Percentiles rank a stretch among this genome's conserved stretches.
Conservation (phyloP, 1,139 yeast genomes). For the Yamadazyma dendronema region DNA sequence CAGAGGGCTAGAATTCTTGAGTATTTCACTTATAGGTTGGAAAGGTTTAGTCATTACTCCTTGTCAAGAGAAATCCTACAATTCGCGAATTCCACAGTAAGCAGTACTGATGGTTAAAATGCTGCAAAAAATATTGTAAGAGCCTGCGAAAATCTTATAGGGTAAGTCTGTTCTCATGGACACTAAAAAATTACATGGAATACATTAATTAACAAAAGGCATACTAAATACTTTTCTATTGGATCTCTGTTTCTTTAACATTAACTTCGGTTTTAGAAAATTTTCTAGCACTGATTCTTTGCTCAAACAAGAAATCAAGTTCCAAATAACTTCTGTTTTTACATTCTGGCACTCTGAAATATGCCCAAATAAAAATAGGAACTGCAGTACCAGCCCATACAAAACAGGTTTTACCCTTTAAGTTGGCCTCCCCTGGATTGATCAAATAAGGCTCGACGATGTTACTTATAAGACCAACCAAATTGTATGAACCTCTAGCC, state of each 20-base stretch:
- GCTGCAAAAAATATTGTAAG: too few species aligned
- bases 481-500: conserved; percentile 19
- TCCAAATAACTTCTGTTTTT: conserved; percentile 21
- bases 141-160: too few species aligned
- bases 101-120: too few species aligned
- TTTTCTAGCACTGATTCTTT: conserved; percentile 12
- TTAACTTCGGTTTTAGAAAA: conserved; percentile 4
- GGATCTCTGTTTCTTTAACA: background rate
- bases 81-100: too few species aligned
- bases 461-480: conserved; percentile 16
- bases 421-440: conserved; percentile 19
- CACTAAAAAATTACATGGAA: background rate
- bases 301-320: conserved; percentile 19
- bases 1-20: conserved; percentile 34
- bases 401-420: conserved; percentile 22
- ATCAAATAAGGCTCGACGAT: conserved; percentile 21
- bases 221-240: too few species aligned
- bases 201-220: too few species aligned
- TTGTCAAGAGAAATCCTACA: too few species aligned
- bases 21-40: conserved; percentile 47
- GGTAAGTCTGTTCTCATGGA: too few species aligned
- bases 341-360: conserved; percentile 21
- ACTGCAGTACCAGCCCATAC: conserved; percentile 37
- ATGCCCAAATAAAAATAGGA: conserved; percentile 19
- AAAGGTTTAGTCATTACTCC: conserved; percentile 39